Evolutionary conservation across 768 basidiomycete genomes (phyloP), one percentile per base, ranked within the genome.

Genomic region (Suillus paluster): DNA sequence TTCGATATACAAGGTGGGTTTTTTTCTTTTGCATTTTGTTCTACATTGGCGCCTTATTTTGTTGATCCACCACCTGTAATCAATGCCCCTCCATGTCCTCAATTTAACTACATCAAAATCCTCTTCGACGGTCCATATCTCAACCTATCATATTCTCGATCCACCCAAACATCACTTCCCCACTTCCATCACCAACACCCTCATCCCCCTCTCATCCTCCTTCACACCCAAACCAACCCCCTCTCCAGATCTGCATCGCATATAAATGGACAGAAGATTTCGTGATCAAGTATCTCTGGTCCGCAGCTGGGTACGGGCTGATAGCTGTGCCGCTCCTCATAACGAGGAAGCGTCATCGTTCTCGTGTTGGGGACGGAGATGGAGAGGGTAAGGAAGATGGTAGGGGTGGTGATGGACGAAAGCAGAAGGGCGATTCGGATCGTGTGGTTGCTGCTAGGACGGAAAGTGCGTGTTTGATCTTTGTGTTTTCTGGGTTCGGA

Each of bases 211-310:
- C 23, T n/a, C n/a, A n/a, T n/a, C n/a, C n/a, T n/a, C n/a, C n/a
- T n/a, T n/a, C n/a, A n/a, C n/a, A n/a, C n/a, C n/a, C n/a, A n/a
- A 41, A 54, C 34, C 52, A 23, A 58, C 36, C 42, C 27, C 39
- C 6, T 48, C 5, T 41, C 33, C 63, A 93, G 91, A 92, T 94
- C 57, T 88, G 94, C 17, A 93, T 96, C 52, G 90, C 90, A 2
- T 96, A 94, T 69, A 92, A 88, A 77, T 97, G 92, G 95, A 97
- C 93, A 0, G 96, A 97, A 71, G 96, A 98, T 78, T 95, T n/a
- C n/a, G n/a, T n/a, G n/a, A n/a, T n/a, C n/a, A n/a, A n/a, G n/a
- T n/a, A n/a, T n/a, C n/a, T n/a, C n/a, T n/a, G n/a, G n/a, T n/a
- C n/a, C n/a, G n/a, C n/a, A n/a, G n/a, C n/a, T n/a, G n/a, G n/a